Evolutionary conservation across 768 basidiomycete species (phyloP), one percentile per base, ranked within the genome.

Genomic region (Hemileccinum impolitum): DNA sequence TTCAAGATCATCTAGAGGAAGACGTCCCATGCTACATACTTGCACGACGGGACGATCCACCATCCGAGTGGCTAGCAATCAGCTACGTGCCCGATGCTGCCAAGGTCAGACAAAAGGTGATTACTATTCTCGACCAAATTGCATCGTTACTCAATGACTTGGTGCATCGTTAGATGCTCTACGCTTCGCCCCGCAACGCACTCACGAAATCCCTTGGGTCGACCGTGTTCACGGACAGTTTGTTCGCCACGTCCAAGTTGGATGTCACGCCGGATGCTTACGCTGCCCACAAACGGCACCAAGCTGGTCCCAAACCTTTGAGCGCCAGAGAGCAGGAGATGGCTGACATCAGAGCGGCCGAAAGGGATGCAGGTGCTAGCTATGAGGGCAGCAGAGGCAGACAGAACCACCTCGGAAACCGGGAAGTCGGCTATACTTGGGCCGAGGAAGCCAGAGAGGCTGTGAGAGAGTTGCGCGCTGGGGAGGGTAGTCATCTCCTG

Each of bases 11-110:
- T 34, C 70, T 91, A 0, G 73, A 84, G 28, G 78, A 84, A 25
- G 68, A 79, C 48, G 61, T 69, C 1, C 88, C 91, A 19, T 82
- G 88, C n/a, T 93, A 91, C 68, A 68, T 92, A 38, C 79, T 93
- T 18, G 80, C 76, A 10, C 80, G 81, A 47, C 65, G 82, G 31
- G 87, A 88, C 55, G 68, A 74, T 17, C 75, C 84, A 2, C 72
- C 74, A 0, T 59, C 77, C 1, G 79, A 84, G 53, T 94, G 90
- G 90, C 71, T 89, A 31, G 75, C 78, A 7, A 76, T 92, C 50
- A 84, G 73, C 60, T 94, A 90, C 62, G 88, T 94, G 6, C 92
- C 92, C 1, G 92, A 94, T 52, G 63, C 75, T 17, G 87, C 92
- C 23, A 84, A 78, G 69, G 79, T 94, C 51, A 77, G 89, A 61